These are phyloP conservation scores for Aquilaria malaccensis DNA, from an alignment of 345 rosid species.

Conservation along the genomic window DNA sequence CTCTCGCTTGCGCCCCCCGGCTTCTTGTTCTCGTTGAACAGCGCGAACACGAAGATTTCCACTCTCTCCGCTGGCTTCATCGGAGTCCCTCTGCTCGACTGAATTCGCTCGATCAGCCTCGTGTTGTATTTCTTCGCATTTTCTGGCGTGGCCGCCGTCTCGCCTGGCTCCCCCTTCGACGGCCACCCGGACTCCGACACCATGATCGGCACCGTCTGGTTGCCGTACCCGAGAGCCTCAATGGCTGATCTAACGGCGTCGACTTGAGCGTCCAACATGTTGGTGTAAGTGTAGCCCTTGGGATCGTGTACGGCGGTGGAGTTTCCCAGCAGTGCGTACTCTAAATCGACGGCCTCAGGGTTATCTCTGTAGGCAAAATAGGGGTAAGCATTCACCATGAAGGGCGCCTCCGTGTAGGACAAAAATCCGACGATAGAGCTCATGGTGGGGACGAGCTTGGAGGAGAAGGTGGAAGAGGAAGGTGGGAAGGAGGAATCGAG, in stretches of 20 bases:
- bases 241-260: slow-evolving; percentile 60
- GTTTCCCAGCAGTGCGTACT: slow-evolving; percentile 52
- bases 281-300: slow-evolving; percentile 36
- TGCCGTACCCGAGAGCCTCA: slow-evolving; percentile 37
- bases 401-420: slow-evolving; percentile 45
- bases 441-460: slow-evolving; percentile 40
- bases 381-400: slow-evolving; percentile 64
- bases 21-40: slow-evolving; percentile 70
- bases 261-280: slow-evolving; percentile 63
- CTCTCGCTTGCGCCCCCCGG: slow-evolving; percentile 40
- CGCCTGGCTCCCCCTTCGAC: slow-evolving; percentile 40
- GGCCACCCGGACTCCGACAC: slow-evolving; percentile 69
- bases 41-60: slow-evolving; percentile 47
- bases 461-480: slow-evolving; percentile 42
- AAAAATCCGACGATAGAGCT: slow-evolving; percentile 41
- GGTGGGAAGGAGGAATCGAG: slow-evolving; percentile 61
- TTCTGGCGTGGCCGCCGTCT: slow-evolving; percentile 35
- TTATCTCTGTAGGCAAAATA: slow-evolving; percentile 57
- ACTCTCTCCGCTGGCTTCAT: slow-evolving; percentile 36
- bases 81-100: slow-evolving; percentile 51
- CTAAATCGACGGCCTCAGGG: slow-evolving; percentile 34
- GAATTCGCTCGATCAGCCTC: slow-evolving; percentile 49
- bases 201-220: slow-evolving; percentile 30
- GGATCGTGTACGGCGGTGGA: slow-evolving; percentile 44
- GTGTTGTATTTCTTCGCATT: slow-evolving; percentile 52